Conservation (phyloP, 2,329 filamentous ascomycete genomes). For the Claviceps paspali region DNA sequence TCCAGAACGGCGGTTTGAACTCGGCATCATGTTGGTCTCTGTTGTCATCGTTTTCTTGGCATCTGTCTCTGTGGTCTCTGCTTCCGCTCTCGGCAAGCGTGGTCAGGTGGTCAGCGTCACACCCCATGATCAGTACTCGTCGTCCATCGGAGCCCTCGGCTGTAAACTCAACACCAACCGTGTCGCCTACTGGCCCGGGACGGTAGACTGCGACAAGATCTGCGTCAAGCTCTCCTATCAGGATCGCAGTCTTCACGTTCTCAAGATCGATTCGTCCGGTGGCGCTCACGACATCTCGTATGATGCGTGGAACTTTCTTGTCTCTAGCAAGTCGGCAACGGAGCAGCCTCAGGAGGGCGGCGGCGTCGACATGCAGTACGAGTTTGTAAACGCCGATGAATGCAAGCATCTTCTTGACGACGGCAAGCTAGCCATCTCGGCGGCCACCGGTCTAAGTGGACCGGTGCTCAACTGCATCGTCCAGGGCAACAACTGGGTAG, state of each 20-base stretch:
- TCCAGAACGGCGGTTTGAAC: neutral
- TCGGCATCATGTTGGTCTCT: slow-evolving; percentile 13
- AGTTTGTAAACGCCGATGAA: slow-evolving; percentile 29
- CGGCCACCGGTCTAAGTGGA: slow-evolving; percentile 39
- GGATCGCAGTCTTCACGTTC: slow-evolving; percentile 37
- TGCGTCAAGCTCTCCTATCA: slow-evolving; percentile 37
- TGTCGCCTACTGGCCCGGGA: slow-evolving; percentile 43
- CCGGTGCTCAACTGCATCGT: slow-evolving; percentile 25
- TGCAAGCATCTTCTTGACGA: slow-evolving; percentile 35
- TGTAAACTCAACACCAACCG: slow-evolving; percentile 47
- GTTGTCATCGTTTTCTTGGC: slow-evolving; percentile 17
- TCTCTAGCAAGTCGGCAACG: slow-evolving; percentile 32
- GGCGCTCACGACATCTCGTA: slow-evolving; percentile 45
- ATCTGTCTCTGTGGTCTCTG: slow-evolving; percentile 15
- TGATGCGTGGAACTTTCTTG: slow-evolving; percentile 46
- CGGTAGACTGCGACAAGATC: slow-evolving; percentile 38
- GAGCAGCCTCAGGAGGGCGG: slow-evolving; percentile 32
- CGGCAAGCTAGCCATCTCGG: slow-evolving; percentile 37
- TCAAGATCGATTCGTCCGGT: slow-evolving; percentile 39
- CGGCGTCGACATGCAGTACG: slow-evolving; percentile 33
- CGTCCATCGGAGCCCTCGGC: slow-evolving; percentile 41
- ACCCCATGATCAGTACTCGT: slow-evolving; percentile 41
- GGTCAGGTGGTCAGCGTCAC: slow-evolving; percentile 20
- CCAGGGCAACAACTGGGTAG: slow-evolving; percentile 32
- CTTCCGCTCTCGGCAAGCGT: slow-evolving; percentile 12